phyloP scores from a whole-genome alignment of 2,329 filamentous ascomycete species.

The Xylaria polymorpha region DNA sequence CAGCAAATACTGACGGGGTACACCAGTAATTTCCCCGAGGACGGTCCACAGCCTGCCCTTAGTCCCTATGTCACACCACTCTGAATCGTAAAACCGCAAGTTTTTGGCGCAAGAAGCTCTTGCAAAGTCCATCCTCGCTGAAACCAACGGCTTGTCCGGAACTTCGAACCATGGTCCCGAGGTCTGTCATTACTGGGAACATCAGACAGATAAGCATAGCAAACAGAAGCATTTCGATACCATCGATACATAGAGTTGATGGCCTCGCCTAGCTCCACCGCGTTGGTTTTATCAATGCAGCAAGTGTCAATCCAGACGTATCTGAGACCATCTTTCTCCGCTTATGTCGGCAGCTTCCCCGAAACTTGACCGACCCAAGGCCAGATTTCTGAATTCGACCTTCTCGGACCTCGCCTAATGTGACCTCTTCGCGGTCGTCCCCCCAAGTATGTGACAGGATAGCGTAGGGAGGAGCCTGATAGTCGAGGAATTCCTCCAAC shows the following conservation, averaged over 20 bases:
- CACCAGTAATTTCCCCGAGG: slow-evolving; percentile 4
- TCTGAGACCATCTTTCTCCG: slow-evolving; percentile 3
- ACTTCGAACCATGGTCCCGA: neutral
- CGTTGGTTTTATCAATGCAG: slow-evolving; percentile 25
- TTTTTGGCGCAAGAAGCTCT: slow-evolving; percentile 27
- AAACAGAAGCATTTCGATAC: slow-evolving; percentile 16
- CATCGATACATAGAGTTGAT: slow-evolving; percentile 30
- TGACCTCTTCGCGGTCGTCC: slow-evolving; percentile 2
- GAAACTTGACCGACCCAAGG: slow-evolving; percentile 9
- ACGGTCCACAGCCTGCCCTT: neutral
- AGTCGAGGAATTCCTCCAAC: slow-evolving; percentile 22
- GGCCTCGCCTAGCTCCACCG: slow-evolving; percentile 13
- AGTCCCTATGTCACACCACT: slow-evolving; percentile 8
- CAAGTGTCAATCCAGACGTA: slow-evolving; percentile 29
- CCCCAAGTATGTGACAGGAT: slow-evolving; percentile 26
- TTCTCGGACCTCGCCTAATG: neutral
- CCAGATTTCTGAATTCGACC: neutral
- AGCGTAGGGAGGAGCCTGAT: slow-evolving; percentile 7
- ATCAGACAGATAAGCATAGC: slow-evolving; percentile 25
- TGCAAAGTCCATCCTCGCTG: slow-evolving; percentile 26
- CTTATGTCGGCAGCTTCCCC: slow-evolving; percentile 11
- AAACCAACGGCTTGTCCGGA: slow-evolving; percentile 22
- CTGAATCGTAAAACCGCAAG: slow-evolving; percentile 9
- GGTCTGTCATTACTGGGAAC: neutral
- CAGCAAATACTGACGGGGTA: neutral